Base-by-base conservation (phyloP, 257 asterid genomes). In the Schizonepeta tenuifolia region DNA sequence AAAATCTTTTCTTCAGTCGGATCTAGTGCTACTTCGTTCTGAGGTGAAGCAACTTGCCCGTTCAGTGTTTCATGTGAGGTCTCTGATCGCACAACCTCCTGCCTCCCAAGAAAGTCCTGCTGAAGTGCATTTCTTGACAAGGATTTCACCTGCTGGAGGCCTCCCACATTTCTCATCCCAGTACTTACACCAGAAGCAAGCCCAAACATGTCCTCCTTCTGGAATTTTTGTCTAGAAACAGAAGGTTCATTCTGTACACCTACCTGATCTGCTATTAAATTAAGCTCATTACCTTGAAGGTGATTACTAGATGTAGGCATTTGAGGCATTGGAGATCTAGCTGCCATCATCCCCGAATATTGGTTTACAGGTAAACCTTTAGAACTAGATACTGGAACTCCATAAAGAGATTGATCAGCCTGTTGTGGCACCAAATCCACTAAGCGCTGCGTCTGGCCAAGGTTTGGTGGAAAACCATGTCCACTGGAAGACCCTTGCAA, bases 331-430 rank as follows among this genome's bases (percentile, higher is more conserved):
- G 86, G 71, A 73, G 85, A 76, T 64, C 86, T 86, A 50, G 79
- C 89, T 14, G 81, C 53, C 70, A 71, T 77, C 83, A 75, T 70
- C 59, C 75, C 90, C 47, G 96, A 63, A 82, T 82, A 84, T 65
- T 86, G 91, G 72, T 76, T 83, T 18, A 63, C 78, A 66, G 79
- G 55, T 43, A 85, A 78, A 57, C 89, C 89, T 85, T 92, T 87
- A 57, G 96, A 85, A 76, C 79, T 75, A 58, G 98, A 80, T 66
- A 93, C 67, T 21, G 98, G 98, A 79, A 91, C 86, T 72, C 98
- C 98, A 80, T 83, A 91, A 47, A 93, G 92, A 64, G 96, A 93
- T 71, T 85, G 92, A 77, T 90, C 94, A 72, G 62, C 87, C 80
- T 85, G 90, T 68, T 88, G 93, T 63, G 92, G 90, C 60, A 62